These are phyloP conservation scores for Durotheca rogersii DNA, from an alignment of 495 filamentous ascomycete genomes.

Conservation along the genomic window DNA sequence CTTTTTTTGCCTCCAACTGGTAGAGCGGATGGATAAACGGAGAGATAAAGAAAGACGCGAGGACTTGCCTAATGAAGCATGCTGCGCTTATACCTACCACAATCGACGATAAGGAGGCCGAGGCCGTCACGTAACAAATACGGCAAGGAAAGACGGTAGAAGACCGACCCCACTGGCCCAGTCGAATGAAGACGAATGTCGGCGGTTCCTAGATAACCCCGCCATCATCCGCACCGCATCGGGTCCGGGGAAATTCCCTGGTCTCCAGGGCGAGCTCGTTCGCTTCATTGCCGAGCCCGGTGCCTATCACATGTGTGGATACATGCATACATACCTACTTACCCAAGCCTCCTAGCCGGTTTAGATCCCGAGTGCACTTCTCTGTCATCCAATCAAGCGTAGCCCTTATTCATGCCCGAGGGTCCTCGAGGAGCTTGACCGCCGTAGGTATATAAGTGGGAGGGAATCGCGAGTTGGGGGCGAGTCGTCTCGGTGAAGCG, in stretches of 20 bases:
- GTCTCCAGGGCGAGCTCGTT: slow-evolving; percentile 27
- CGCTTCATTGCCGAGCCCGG: slow-evolving; percentile 21
- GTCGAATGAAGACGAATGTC: slow-evolving; percentile 6
- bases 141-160: slow-evolving; percentile 9
- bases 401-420: slow-evolving; percentile 18
- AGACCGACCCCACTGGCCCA: slow-evolving; percentile 3
- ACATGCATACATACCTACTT: slow-evolving; percentile 20
- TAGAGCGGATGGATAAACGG: no score
- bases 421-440: slow-evolving; percentile 17
- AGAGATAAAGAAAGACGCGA: slow-evolving; percentile 27
- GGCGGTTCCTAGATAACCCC: slow-evolving; percentile 14
- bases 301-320: slow-evolving; percentile 21
- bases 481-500: background rate
- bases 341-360: no score
- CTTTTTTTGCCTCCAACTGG: no score
- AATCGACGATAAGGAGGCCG: slow-evolving; percentile 18
- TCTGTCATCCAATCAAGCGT: slow-evolving; percentile 17
- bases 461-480: slow-evolving; percentile 10
- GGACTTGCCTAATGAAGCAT: slow-evolving; percentile 35
- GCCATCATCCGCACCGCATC: slow-evolving; percentile 25
- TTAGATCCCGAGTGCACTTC: no score
- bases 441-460: slow-evolving; percentile 24
- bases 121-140: background rate
- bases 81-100: slow-evolving; percentile 25
- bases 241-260: slow-evolving; percentile 26